Percentiles rank a stretch among this genome's conserved stretches.
Evolutionary conservation across 2,329 filamentous ascomycete genomes (phyloP).

Genomic region (Alternaria brassicicola): DNA sequence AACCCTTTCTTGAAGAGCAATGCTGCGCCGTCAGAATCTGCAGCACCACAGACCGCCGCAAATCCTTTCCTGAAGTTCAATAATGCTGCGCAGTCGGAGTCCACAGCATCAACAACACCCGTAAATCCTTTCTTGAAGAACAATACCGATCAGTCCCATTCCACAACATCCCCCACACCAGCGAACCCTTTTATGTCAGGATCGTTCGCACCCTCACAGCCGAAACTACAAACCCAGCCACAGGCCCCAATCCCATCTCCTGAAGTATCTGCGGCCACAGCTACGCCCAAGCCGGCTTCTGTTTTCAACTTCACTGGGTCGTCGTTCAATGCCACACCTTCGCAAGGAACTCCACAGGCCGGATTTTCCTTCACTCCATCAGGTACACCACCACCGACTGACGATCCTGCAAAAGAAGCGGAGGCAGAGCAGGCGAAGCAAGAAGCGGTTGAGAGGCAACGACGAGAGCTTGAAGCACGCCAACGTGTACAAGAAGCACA

Average conservation of each 20-base stretch:
- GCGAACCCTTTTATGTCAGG: constrained; percentile 7
- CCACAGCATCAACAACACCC: background rate
- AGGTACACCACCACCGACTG: constrained; percentile 17
- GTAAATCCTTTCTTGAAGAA: constrained; percentile 8
- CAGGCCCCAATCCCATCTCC: background rate
- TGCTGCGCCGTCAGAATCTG: background rate
- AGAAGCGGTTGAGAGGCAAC: constrained; percentile 19
- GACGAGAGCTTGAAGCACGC: constrained; percentile 17
- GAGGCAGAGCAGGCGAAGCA: constrained; percentile 19
- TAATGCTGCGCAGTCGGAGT: background rate
- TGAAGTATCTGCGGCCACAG: constrained; percentile 1
- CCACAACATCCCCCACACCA: background rate
- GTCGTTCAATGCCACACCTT: background rate
- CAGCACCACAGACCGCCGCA: background rate
- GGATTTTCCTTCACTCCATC: constrained; percentile 23
- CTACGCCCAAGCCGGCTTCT: constrained; percentile 8
- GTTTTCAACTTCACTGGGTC: constrained; percentile 11
- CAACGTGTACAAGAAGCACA: constrained; percentile 20
- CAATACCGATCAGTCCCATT: background rate
- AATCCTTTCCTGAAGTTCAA: constrained; percentile 17
- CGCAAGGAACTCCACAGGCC: constrained; percentile 4
- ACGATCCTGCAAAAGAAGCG: constrained; percentile 13
- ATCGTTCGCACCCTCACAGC: background rate
- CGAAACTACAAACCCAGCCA: background rate
- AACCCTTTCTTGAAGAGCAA: constrained; percentile 17